Base-by-base conservation (phyloP, 331 rosid genomes). In the Quercus lobata region DNA sequence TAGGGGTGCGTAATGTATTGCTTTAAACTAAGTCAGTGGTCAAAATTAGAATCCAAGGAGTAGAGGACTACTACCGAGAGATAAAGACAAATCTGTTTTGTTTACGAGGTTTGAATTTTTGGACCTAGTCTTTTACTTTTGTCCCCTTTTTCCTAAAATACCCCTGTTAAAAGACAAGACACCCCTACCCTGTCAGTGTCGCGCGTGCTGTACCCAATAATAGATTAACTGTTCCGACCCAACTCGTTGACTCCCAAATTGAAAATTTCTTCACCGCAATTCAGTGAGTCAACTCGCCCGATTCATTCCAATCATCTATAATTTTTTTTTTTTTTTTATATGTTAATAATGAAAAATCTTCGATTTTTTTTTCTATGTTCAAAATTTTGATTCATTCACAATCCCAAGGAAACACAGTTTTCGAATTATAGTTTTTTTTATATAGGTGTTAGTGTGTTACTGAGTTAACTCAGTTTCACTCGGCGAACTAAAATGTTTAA, bases 111-210 rank as follows among this genome's bases (percentile, higher is more conserved):
- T 80, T 30, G 55, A 68, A 78, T 73, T 69, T 68, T 10, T 19
- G 52, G 52, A 4, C 1, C 7, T 4, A 1, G 21, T 21, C 60
- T 41, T 37, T 56, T 35, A 18, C 19, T 3, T 32, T 53, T 49
- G 9, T 12, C 30, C 34, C n/a, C 62, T 46, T 16, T 78, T 71
- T 75, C 80, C 49, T 11, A 71, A 78, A 57, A 61, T 15, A 35
- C 44, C 69, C 57, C 27, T 1, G n/a, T 46, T 70, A 72, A 49
- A 30, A 53, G 62, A 78, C 12, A 41, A 78, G 60, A 53, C 72
- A 60, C 52, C 81, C 78, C 82, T 54, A 72, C 69, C 76, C 17
- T 74, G 91, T 86, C 97, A 69, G 82, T 56, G 53, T 88, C 93
- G 75, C 73, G 89, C 89, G 84, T 78, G 88, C 55, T 57, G 53